Percentiles rank a stretch among this genome's conserved stretches.
Conservation (phyloP, 768 basidiomycete species). For the Leccinum imitatum region DNA sequence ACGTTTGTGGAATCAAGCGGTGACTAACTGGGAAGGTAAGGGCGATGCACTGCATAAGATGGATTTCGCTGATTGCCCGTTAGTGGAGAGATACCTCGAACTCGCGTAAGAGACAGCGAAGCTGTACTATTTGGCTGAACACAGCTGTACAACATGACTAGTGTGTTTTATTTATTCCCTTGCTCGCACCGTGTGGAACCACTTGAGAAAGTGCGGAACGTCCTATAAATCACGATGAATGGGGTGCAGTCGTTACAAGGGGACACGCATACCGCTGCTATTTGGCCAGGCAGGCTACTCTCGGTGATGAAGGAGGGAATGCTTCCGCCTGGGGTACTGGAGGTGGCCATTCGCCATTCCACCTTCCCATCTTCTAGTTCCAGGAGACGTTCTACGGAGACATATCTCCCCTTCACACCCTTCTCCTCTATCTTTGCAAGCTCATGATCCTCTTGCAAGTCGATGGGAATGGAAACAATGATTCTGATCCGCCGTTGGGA, state of each 20-base stretch:
- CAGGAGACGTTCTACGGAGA: constrained; percentile 62
- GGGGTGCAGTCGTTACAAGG: neutral
- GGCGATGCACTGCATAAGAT: neutral
- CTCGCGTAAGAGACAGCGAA: constrained; percentile 47
- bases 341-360: constrained; percentile 83
- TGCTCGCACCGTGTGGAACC: constrained; percentile 45
- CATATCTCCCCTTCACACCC: constrained; percentile 66
- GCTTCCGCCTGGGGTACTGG: constrained; percentile 66
- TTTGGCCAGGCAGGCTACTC: constrained; percentile 56
- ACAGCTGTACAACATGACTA: neutral
- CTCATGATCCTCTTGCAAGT: constrained; percentile 57
- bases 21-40: constrained; percentile 93
- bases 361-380: constrained; percentile 62
- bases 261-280: constrained; percentile 48
- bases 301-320: constrained; percentile 68
- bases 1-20: constrained; percentile 80
- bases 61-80: constrained; percentile 11
- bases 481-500: constrained; percentile 18
- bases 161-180: neutral
- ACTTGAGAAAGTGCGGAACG: constrained; percentile 69
- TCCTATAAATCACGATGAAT: constrained; percentile 44
- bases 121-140: neutral
- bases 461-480: constrained; percentile 65
- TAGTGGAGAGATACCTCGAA: constrained; percentile 86
- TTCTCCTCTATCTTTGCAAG: constrained; percentile 61